Base-by-base conservation (phyloP, 768 basidiomycete genomes). In the Royoungia palumana region DNA sequence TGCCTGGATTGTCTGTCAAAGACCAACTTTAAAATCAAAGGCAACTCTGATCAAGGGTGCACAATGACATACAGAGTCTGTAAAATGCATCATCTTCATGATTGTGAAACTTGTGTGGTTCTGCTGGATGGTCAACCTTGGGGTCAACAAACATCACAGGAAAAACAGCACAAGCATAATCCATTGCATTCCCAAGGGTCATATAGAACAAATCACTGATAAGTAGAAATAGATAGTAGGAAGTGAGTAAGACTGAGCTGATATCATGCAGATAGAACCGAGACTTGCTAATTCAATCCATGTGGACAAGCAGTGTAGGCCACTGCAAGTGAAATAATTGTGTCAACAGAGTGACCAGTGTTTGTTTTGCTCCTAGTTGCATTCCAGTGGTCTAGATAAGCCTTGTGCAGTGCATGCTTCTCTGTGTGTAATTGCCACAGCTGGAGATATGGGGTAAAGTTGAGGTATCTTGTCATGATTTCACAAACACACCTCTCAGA, bases 291-390 rank as follows among this genome's bases (percentile, higher is more conserved):
- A 49, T 73, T 70, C 39, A 67, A 61, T 3, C 75, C 76, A 46
- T 78, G 77, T 8, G 73, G 78, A 35, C 69, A 66, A 1, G 78
- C 72, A 4, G 72, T 58, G 54, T 70, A 74, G 6, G 74, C 68
- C 4, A 70, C 71, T 0, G 63, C 72, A 14, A 80, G 75, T 9
- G 68, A 69, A 45, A 81, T 75, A 58, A 81, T 72, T 3, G 74
- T 77, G 53, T 81, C 80, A 5, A 81, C 70, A 0, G 79, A 77
- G 27, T 79, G 62, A 10, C 74, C 76, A 0, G 77, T 81, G 6
- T 67, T 67, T 14, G 80, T 81, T 27, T 46, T 46, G 4, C 32
- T 48, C n/a, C 41, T 65, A 2, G 79, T 79, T 10, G 66, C 68
- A 32, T 77, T 69, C 78, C 77, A 79, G 36, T 75, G 68, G 51